These are phyloP conservation scores for Astragalus glycyphyllos DNA, from an alignment of 306 rosid species.

Conservation along the genomic window DNA sequence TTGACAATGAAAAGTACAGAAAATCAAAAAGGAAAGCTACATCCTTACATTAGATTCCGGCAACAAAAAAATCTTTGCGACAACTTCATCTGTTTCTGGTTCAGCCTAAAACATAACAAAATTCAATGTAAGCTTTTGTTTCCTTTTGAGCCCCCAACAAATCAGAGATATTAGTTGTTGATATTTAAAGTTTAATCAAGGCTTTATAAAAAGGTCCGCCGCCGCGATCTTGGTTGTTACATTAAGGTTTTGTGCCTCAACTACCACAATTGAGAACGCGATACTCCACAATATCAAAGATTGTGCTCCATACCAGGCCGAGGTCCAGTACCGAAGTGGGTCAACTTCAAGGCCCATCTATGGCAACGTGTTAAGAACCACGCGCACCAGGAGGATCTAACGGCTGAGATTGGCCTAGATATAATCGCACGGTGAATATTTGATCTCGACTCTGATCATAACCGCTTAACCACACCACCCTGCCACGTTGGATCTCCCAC, in stretches of 20 bases:
- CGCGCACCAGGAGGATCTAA: too few species aligned
- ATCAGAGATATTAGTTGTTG: neutral
- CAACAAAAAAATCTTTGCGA: slow-evolving; percentile 76
- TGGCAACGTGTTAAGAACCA: too few species aligned
- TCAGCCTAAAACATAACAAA: slow-evolving; percentile 71
- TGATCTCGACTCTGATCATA: too few species aligned
- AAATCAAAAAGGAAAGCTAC: slow-evolving; percentile 36
- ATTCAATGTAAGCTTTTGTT: slow-evolving; percentile 38
- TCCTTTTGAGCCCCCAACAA: neutral
- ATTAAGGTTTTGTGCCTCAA: neutral
- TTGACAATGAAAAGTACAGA: slow-evolving; percentile 44
- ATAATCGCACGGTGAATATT: too few species aligned
- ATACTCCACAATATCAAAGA: neutral
- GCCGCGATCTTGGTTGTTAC: too few species aligned
- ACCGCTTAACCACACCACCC: too few species aligned
- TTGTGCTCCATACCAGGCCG: too few species aligned
- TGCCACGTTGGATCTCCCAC: too few species aligned
- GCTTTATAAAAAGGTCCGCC: too few species aligned
- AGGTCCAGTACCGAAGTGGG: too few species aligned
- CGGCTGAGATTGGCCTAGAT: too few species aligned
- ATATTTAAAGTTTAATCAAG: neutral
- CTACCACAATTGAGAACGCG: neutral
- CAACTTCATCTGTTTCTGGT: slow-evolving; percentile 91
- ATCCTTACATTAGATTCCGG: slow-evolving; percentile 81
- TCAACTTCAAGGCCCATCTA: too few species aligned